Conservation (phyloP, 257 asterid species). For the Salvia rosmarinus region DNA sequence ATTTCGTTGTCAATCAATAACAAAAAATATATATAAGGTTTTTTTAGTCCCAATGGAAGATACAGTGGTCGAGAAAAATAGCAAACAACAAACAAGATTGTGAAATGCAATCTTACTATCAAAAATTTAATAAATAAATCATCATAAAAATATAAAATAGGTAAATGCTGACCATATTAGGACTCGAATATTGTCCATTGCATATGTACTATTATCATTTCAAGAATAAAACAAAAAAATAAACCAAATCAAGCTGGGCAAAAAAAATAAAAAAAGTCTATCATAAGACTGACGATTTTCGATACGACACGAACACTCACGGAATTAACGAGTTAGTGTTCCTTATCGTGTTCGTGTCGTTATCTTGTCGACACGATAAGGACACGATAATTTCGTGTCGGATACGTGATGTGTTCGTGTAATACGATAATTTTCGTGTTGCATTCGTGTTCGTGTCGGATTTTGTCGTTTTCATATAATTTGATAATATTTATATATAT, state of each 20-base stretch:
- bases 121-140: neutral
- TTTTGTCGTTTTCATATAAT: no score
- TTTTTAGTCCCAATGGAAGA: neutral
- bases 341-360: no score
- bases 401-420: no score
- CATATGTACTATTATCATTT: neutral
- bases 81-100: conserved; percentile 26
- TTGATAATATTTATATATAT: no score
- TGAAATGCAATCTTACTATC: conserved; percentile 9
- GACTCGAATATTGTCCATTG: conserved; percentile 19
- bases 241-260: neutral
- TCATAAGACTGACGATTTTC: no score
- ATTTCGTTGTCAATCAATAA: conserved; percentile 6
- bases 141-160: neutral
- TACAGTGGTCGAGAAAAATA: conserved; percentile 13
- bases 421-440: no score
- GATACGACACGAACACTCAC: no score
- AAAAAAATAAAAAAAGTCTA: neutral
- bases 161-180: neutral
- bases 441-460: no score
- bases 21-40: neutral
- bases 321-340: no score
- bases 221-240: neutral
- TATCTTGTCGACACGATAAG: no score
- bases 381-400: no score